Conservation (phyloP, 2,329 filamentous ascomycete genomes). For the Lachnellula subtilissima region DNA sequence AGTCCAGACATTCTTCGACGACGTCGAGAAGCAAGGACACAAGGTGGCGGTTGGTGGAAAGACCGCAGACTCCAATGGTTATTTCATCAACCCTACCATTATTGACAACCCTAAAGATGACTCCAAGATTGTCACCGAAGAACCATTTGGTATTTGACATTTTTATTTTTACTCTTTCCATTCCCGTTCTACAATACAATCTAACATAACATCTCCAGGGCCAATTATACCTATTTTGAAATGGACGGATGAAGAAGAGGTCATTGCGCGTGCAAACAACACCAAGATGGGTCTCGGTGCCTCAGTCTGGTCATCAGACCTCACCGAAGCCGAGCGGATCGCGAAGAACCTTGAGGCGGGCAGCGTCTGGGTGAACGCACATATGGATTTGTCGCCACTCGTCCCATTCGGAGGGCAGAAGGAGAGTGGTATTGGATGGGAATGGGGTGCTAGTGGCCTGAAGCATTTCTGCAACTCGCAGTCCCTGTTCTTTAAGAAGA, state of each 20-base stretch:
- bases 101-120: conserved; percentile 53
- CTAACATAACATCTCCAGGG: conserved; percentile 37
- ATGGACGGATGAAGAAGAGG: conserved; percentile 52
- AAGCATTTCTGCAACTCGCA: conserved; percentile 19
- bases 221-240: conserved; percentile 52
- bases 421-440: conserved; percentile 30
- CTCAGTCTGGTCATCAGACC: conserved; percentile 53
- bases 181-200: background rate
- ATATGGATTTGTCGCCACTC: conserved; percentile 41
- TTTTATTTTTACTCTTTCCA: background rate
- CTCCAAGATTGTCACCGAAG: conserved; percentile 50
- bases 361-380: conserved; percentile 57
- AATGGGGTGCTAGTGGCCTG: conserved; percentile 16
- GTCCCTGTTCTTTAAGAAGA: conserved; percentile 17
- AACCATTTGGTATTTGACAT: conserved; percentile 46
- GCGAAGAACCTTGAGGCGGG: conserved; percentile 52
- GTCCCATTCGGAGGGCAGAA: conserved; percentile 34
- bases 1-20: conserved; percentile 49
- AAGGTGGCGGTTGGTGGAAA: conserved; percentile 47
- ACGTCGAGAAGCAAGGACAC: conserved; percentile 48
- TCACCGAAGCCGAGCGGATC: conserved; percentile 46
- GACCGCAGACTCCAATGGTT: conserved; percentile 38
- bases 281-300: conserved; percentile 59
- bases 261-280: conserved; percentile 56
- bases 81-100: conserved; percentile 55